These are phyloP conservation scores for Phoenix roebelenii DNA, from an alignment of 176 grass and related monocot genomes.

Conservation along the genomic window DNA sequence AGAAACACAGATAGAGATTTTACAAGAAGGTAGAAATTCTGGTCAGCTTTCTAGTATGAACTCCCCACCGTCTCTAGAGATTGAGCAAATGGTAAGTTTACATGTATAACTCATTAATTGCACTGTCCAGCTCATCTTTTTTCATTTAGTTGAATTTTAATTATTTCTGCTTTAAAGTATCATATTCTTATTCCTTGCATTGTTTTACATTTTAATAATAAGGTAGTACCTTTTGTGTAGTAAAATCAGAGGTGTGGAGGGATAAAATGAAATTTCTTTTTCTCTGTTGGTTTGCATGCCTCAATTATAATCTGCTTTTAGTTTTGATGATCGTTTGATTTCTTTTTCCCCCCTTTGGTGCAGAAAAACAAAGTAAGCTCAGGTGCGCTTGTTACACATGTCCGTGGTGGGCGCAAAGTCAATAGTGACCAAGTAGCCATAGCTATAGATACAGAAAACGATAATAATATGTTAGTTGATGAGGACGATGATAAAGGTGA, in stretches of 20 bases:
- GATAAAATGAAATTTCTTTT: too few relatives aligned
- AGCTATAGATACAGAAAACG: conserved; percentile 57
- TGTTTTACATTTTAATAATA: too few relatives aligned
- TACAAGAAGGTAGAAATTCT: conserved; percentile 35
- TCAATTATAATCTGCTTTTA: too few relatives aligned
- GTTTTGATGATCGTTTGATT: neutral
- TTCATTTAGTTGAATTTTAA: too few relatives aligned
- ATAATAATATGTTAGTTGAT: conserved; percentile 43
- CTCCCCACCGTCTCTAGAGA: conserved; percentile 58
- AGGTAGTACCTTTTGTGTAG: too few relatives aligned
- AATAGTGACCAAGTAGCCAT: conserved; percentile 87
- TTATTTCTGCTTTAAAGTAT: too few relatives aligned
- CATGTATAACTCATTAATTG: neutral
- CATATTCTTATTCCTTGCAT: too few relatives aligned
- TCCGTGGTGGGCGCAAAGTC: conserved; percentile 65
- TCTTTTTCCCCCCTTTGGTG: neutral
- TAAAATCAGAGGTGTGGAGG: too few relatives aligned
- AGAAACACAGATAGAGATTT: conserved; percentile 46
- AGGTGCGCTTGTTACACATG: conserved; percentile 48
- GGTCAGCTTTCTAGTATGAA: conserved; percentile 40
- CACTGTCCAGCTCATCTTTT: too few relatives aligned
- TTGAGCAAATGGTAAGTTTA: conserved; percentile 66
- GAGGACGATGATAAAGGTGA: conserved; percentile 98
- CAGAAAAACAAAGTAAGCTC: conserved; percentile 69
- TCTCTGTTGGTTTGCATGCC: too few relatives aligned